Evolutionary conservation across 2,329 filamentous ascomycete genomes (phyloP), one percentile per base, ranked within the genome.

Genomic region (Gremmenia infestans): DNA sequence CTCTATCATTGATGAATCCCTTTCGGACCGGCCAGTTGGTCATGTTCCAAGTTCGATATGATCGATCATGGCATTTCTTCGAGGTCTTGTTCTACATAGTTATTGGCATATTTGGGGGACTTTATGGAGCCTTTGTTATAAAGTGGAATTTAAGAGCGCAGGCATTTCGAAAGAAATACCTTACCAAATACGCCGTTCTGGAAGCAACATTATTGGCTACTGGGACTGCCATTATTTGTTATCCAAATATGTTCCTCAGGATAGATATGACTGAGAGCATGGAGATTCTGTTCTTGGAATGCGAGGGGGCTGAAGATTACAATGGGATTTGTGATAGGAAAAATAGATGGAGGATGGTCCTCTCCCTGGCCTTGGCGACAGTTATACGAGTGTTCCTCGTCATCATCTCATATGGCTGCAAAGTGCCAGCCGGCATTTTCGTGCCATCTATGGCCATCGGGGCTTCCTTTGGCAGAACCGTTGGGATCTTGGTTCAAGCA

Each of bases 211-310:
- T 96, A 15, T 76, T 99, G 42, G 92, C 94, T 1, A 82, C 86
- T 0, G 81, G 84, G 7, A 99, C 94, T 4, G 94, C 92, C 9
- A 79, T 97, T 23, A 79, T 99, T n/a, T 97, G 93, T 72, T 99
- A 96, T 68, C 94, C 93, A 0, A 99, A 99, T 66, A 91, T 89
- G 71, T 97, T 99, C 63, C 71, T 99, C 55, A 81, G 90, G 54
- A 97, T 97, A 66, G 95, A 99, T 73, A 97, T 99, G 94, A 97
- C 94, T 0, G 93, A 97, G 75, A 96, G 91, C 76, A 97, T 99
- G 94, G 92, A 97, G 71, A 96, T 97, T 60, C 76, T 99, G 11
- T 99, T 99, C 71, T 81, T 89, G 14, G 94, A 99, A 70, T 99
- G 94, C 65, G 90, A 96, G 68, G 91, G 88, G 5, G 86, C 80